A percentile compares a stretch with the other conserved stretches of the same genome.
Evolutionary conservation across 1,284 basidiomycete genomes (phyloP).

Genomic region (Phellopilus nigrolimitatus): DNA sequence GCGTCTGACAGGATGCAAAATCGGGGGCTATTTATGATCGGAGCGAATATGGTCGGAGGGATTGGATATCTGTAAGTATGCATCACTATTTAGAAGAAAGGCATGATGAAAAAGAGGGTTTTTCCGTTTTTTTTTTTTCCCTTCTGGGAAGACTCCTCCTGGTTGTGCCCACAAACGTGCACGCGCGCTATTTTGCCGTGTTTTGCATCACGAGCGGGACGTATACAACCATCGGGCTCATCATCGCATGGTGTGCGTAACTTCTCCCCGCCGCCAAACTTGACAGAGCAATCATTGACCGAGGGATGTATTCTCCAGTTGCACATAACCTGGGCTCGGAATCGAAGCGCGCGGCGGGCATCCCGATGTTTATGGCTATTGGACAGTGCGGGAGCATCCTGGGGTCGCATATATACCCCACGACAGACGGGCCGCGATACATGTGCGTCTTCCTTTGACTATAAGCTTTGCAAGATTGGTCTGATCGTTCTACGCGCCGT

Average conservation of each 20-base stretch:
- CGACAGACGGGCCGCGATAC: constrained; percentile 58
- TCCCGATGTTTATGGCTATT: constrained; percentile 72
- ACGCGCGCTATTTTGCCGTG: constrained; percentile 60
- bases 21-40: constrained; percentile 57
- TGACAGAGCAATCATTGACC: no score
- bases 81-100: neutral
- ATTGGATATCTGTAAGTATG: constrained; percentile 60
- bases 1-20: constrained; percentile 69
- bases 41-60: constrained; percentile 46
- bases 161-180: constrained; percentile 38
- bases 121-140: neutral
- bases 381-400: constrained; percentile 70
- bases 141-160: constrained; percentile 43
- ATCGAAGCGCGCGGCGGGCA: constrained; percentile 70
- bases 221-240: constrained; percentile 61
- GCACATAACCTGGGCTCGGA: constrained; percentile 74
- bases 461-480: neutral
- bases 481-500: neutral
- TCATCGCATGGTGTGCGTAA: constrained; percentile 68
- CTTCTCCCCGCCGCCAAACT: constrained; percentile 2
- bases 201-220: constrained; percentile 69
- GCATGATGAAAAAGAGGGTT: neutral
- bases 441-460: constrained; percentile 36
- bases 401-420: constrained; percentile 67
- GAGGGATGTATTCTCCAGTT: no score